A percentile compares a stretch with the other conserved stretches of the same genome.
Evolutionary conservation across 2,329 filamentous ascomycete species (phyloP).

Genomic region (Paecilomyces dactylethromorphus): DNA sequence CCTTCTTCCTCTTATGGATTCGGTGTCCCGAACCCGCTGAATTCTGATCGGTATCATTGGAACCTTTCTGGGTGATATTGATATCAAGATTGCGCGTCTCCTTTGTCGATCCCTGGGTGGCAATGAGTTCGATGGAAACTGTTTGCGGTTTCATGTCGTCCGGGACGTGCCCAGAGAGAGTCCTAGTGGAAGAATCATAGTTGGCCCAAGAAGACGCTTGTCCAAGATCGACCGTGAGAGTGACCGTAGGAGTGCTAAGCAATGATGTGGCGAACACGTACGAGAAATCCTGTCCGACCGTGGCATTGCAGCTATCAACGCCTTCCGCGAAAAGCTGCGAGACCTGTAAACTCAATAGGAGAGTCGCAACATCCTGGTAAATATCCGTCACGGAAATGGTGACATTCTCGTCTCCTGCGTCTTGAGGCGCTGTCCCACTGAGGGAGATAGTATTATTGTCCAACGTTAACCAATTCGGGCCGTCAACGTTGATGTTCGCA

Average conservation of each 20-base stretch:
- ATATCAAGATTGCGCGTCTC: slow-evolving; percentile 43
- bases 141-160: slow-evolving; percentile 28
- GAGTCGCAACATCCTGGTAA: slow-evolving; percentile 53
- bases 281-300: slow-evolving; percentile 43
- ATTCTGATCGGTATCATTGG: slow-evolving; percentile 12
- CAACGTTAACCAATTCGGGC: slow-evolving; percentile 65
- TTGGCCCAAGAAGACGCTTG: slow-evolving; percentile 42
- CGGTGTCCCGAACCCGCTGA: slow-evolving; percentile 9
- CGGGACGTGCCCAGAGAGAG: slow-evolving; percentile 46
- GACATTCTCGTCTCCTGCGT: slow-evolving; percentile 56
- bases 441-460: slow-evolving; percentile 57
- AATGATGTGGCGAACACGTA: slow-evolving; percentile 42
- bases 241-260: slow-evolving; percentile 33
- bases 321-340: slow-evolving; percentile 38
- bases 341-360: slow-evolving; percentile 46
- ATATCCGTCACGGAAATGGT: slow-evolving; percentile 54
- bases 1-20: slow-evolving; percentile 22
- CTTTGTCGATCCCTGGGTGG: slow-evolving; percentile 28
- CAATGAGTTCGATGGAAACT: slow-evolving; percentile 39
- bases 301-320: slow-evolving; percentile 42
- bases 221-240: slow-evolving; percentile 39
- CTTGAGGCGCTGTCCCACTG: slow-evolving; percentile 57
- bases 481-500: slow-evolving; percentile 43
- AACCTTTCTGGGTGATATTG: slow-evolving; percentile 17
- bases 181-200: slow-evolving; percentile 40